Percentiles rank a stretch among this genome's conserved stretches.
Evolutionary conservation across 73 alveolate genomes (phyloP).

Genomic region (Uronychia binucleata): DNA sequence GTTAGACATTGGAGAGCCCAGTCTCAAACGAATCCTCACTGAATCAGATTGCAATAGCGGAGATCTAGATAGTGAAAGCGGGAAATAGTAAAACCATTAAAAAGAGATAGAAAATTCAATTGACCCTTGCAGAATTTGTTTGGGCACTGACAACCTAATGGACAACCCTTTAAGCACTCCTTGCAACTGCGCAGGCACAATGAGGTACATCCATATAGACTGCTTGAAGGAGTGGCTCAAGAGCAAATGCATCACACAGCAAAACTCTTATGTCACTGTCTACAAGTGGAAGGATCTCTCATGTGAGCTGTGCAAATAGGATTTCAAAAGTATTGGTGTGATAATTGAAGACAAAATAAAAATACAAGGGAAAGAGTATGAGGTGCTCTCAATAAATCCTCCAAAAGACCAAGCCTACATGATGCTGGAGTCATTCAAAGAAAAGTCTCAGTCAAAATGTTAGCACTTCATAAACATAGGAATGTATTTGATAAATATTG

Average conservation of each 20-base stretch:
- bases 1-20: not conserved
- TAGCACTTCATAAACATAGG: not conserved
- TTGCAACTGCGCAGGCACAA: constrained; percentile 89
- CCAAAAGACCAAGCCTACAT: not conserved
- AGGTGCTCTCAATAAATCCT: not conserved
- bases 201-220: constrained; percentile 77
- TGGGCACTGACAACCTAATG: constrained; percentile 66
- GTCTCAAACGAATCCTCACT: not conserved
- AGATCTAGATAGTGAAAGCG: not conserved
- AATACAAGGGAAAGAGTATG: not conserved
- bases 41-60: not conserved
- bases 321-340: not conserved
- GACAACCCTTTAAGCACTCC: constrained; percentile 88
- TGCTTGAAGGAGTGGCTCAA: constrained; percentile 79
- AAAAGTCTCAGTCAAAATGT: not conserved
- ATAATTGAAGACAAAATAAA: not conserved
- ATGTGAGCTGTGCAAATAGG: constrained; percentile 58
- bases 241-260: constrained; percentile 59
- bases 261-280: constrained; percentile 10
- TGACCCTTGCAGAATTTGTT: constrained; percentile 77
- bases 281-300: constrained; percentile 45
- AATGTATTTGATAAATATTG: not conserved
- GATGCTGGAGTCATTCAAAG: not conserved
- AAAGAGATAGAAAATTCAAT: constrained; percentile 30
- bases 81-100: not conserved